Evolutionary conservation across 1,139 yeast species (phyloP).

Genomic region (Blastobotrys raffinosifermentans): DNA sequence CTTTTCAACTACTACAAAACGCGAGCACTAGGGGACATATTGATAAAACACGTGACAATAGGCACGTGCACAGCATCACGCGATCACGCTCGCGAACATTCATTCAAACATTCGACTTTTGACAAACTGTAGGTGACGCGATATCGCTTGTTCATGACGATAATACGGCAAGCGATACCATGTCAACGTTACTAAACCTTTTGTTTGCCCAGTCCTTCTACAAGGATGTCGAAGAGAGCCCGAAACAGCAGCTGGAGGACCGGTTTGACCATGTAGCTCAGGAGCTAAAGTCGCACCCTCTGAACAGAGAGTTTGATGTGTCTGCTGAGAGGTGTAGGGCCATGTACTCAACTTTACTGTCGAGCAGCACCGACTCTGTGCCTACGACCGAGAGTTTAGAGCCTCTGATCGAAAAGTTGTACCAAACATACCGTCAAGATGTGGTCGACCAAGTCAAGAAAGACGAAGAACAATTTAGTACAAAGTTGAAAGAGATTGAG

Average conservation of each 20-base stretch:
- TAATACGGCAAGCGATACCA: too few species aligned
- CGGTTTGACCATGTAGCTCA: constrained; percentile 22
- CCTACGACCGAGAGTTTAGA: constrained; percentile 26
- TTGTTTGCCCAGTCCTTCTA: constrained; percentile 31
- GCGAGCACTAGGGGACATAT: too few species aligned
- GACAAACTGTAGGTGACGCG: too few species aligned
- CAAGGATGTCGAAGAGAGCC: constrained; percentile 27
- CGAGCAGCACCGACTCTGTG: constrained; percentile 19
- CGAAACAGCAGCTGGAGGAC: constrained; percentile 17
- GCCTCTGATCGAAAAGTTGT: constrained; percentile 26
- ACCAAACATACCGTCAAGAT: constrained; percentile 28
- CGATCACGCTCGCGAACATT: too few species aligned
- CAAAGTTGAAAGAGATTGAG: constrained; percentile 30
- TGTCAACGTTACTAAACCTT: constrained; percentile 29
- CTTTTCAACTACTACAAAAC: too few species aligned
- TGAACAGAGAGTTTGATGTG: constrained; percentile 24
- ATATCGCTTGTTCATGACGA: too few species aligned
- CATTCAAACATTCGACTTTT: too few species aligned
- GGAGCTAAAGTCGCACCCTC: constrained; percentile 25
- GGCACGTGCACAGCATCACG: too few species aligned
- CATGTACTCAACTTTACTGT: constrained; percentile 23
- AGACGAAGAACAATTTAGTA: constrained; percentile 31
- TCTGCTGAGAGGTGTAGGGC: constrained; percentile 27
- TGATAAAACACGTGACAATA: too few species aligned
- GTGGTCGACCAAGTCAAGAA: constrained; percentile 26